Percentiles rank a stretch among this genome's conserved stretches.
These are phyloP conservation scores for Fusarium citri DNA, from an alignment of 2,329 filamentous ascomycete species.

Conservation along the genomic window DNA sequence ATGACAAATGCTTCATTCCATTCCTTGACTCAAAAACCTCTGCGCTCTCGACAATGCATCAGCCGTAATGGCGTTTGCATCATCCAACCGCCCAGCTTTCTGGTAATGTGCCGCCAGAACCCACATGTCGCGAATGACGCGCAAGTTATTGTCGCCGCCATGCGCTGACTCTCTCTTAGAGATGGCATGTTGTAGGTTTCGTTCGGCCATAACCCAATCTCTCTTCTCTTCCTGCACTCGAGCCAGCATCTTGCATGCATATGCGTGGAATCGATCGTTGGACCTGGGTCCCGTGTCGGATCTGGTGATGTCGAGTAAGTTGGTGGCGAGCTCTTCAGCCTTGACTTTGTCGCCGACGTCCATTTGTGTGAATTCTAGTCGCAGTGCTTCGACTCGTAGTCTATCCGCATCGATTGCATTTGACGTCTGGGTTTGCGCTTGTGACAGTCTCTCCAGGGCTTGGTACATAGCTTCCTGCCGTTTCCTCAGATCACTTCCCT, in stretches of 20 bases:
- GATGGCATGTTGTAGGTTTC: slow-evolving; percentile 50
- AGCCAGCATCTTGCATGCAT: slow-evolving; percentile 54
- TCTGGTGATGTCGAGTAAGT: slow-evolving; percentile 47
- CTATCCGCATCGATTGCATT: slow-evolving; percentile 39
- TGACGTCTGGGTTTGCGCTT: slow-evolving; percentile 15
- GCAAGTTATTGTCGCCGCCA: slow-evolving; percentile 50
- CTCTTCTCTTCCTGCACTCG: slow-evolving; percentile 50
- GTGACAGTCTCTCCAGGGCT: slow-evolving; percentile 46
- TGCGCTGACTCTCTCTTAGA: slow-evolving; percentile 52
- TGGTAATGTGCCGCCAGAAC: slow-evolving; percentile 52
- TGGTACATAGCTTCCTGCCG: slow-evolving; percentile 47
- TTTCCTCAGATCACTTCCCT: slow-evolving; percentile 47
- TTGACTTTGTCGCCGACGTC: slow-evolving; percentile 49
- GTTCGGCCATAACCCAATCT: slow-evolving; percentile 50
- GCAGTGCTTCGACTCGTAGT: slow-evolving; percentile 50
- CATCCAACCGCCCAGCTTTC: slow-evolving; percentile 46
- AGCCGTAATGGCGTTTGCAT: slow-evolving; percentile 45
- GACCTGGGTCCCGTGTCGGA: slow-evolving; percentile 41
- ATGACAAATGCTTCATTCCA: slow-evolving; percentile 26
- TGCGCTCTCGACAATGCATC: slow-evolving; percentile 52
- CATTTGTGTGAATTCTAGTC: slow-evolving; percentile 55
- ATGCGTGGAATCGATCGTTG: slow-evolving; percentile 53
- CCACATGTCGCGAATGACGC: slow-evolving; percentile 55
- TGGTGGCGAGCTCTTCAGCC: slow-evolving; percentile 49
- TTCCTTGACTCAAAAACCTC: slow-evolving; percentile 44